Percentiles rank a stretch among this genome's conserved stretches.
phyloP scores from a whole-genome alignment of 78 protist genomes.

The Speleostelium caveatum region DNA sequence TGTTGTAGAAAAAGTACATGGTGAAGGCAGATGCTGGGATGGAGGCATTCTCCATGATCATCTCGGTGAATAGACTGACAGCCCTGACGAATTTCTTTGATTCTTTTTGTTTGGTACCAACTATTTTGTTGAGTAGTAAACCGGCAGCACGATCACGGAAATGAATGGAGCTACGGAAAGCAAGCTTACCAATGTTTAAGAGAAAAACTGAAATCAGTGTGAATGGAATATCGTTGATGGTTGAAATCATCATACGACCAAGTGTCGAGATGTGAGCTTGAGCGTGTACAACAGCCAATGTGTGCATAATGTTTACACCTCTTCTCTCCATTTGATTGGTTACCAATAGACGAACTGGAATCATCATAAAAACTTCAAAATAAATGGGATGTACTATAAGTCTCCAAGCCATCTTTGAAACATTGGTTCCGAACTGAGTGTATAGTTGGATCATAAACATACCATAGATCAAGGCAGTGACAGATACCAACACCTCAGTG shows the following conservation, averaged over 20 bases:
- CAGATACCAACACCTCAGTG: slow-evolving; percentile 46
- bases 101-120: slow-evolving; percentile 49
- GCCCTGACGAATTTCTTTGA: slow-evolving; percentile 71
- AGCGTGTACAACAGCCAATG: slow-evolving; percentile 59
- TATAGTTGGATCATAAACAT: slow-evolving; percentile 75
- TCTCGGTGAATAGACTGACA: slow-evolving; percentile 53
- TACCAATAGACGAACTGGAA: slow-evolving; percentile 65
- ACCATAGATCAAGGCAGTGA: slow-evolving; percentile 58
- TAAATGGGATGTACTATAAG: slow-evolving; percentile 66
- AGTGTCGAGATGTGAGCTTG: slow-evolving; percentile 67
- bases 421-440: slow-evolving; percentile 25
- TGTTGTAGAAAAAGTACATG: slow-evolving; percentile 34
- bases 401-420: slow-evolving; percentile 61
- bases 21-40: slow-evolving; percentile 70
- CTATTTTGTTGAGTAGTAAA: background rate
- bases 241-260: slow-evolving; percentile 75
- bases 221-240: slow-evolving; percentile 32
- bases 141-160: slow-evolving; percentile 23
- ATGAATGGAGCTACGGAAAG: slow-evolving; percentile 53
- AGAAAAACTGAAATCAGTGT: slow-evolving; percentile 51
- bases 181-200: slow-evolving; percentile 61
- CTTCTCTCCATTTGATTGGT: slow-evolving; percentile 69
- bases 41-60: slow-evolving; percentile 75
- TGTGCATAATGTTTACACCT: slow-evolving; percentile 55
- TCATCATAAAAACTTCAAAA: slow-evolving; percentile 66